phyloP scores from a whole-genome alignment of 495 filamentous ascomycete genomes.

The Thermothielavioides terrestris region DNA sequence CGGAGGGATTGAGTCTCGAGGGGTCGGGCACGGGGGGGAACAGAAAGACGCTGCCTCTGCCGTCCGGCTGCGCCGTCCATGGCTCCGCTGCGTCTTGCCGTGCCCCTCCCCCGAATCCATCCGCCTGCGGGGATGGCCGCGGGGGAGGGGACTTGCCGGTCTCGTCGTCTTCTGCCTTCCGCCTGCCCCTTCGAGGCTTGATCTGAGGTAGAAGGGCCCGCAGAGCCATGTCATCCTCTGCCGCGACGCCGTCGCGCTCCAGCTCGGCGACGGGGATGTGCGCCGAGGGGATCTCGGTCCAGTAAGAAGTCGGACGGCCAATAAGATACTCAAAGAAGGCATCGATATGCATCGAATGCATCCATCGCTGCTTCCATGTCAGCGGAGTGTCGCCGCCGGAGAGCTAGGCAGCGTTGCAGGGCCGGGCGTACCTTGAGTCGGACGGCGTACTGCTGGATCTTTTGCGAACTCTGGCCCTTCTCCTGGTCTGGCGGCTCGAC shows the following conservation, averaged over 20 bases:
- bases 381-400: too few species aligned
- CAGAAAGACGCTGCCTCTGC: slow-evolving; percentile 28
- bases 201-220: slow-evolving; percentile 83
- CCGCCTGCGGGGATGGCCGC: slow-evolving; percentile 57
- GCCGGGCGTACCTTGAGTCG: slow-evolving; percentile 74
- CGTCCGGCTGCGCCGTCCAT: slow-evolving; percentile 44
- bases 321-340: slow-evolving; percentile 91
- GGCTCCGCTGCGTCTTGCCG: slow-evolving; percentile 30
- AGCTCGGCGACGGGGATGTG: slow-evolving; percentile 50
- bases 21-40: slow-evolving; percentile 29
- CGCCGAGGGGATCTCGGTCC: slow-evolving; percentile 67
- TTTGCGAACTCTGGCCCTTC: slow-evolving; percentile 90
- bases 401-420: too few species aligned
- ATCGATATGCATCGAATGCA: slow-evolving; percentile 96
- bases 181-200: slow-evolving; percentile 79
- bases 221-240: slow-evolving; percentile 89
- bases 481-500: slow-evolving; percentile 78
- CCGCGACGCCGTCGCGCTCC: slow-evolving; percentile 73
- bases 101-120: slow-evolving; percentile 43
- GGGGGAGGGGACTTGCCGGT: slow-evolving; percentile 49
- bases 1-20: slow-evolving; percentile 14
- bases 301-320: slow-evolving; percentile 73
- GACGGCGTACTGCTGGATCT: slow-evolving; percentile 96
- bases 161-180: slow-evolving; percentile 71
- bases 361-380: slow-evolving; percentile 61